These are phyloP conservation scores for Phytophthora capsici DNA, from an alignment of 352 stramenopile species.

Conservation along the genomic window DNA sequence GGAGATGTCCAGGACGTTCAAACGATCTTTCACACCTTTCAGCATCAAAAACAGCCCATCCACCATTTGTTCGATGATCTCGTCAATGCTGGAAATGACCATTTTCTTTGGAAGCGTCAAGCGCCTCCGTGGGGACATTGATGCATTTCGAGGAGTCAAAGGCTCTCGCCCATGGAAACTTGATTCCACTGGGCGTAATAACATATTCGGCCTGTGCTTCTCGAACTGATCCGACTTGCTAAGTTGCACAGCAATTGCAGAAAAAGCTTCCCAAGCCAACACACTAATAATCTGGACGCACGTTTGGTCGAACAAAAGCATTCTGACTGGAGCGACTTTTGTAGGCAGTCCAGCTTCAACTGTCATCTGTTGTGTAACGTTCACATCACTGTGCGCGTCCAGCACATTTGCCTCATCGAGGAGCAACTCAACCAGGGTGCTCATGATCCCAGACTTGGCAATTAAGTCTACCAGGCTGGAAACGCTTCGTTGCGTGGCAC, in stretches of 20 bases:
- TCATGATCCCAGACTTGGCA: slow-evolving; percentile 39
- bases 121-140: slow-evolving; percentile 55
- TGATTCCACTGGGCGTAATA: slow-evolving; percentile 18
- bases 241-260: slow-evolving; percentile 40
- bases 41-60: slow-evolving; percentile 48
- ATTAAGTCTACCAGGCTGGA: slow-evolving; percentile 19
- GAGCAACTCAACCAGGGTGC: slow-evolving; percentile 31
- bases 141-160: slow-evolving; percentile 22
- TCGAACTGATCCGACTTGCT: slow-evolving; percentile 31
- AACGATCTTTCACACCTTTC: slow-evolving; percentile 18
- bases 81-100: slow-evolving; percentile 41
- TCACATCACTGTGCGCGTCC: slow-evolving; percentile 20
- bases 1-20: slow-evolving; percentile 13
- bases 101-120: slow-evolving; percentile 53
- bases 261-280: slow-evolving; percentile 47
- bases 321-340: slow-evolving; percentile 22
- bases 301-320: slow-evolving; percentile 34
- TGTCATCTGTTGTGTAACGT: not conserved
- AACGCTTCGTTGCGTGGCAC: slow-evolving; percentile 3
- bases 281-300: slow-evolving; percentile 29
- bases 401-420: slow-evolving; percentile 32
- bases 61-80: slow-evolving; percentile 51
- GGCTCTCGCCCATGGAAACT: slow-evolving; percentile 28
- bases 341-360: slow-evolving; percentile 9
- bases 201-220: slow-evolving; percentile 4